Evolutionary conservation across 2,329 filamentous ascomycete species (phyloP), one percentile per base, ranked within the genome.

Genomic region (Trichoderma sp.): DNA sequence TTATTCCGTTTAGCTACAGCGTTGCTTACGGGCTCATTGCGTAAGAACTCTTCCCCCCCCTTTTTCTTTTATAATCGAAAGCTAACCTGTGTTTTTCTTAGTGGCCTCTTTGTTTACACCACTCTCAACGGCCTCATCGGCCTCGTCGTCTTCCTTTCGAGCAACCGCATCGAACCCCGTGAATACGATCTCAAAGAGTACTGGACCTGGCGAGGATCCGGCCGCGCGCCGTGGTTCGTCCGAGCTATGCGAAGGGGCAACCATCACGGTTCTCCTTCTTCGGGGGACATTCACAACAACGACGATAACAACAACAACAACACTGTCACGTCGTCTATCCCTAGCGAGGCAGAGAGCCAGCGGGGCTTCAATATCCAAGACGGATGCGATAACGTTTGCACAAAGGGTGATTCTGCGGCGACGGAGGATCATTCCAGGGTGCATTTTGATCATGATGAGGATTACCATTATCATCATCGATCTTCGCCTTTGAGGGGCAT

Each of bases 1-100:
- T 92, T 65, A 93, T 93, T 80, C 91, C 90, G 0, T 92, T 93
- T 75, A 92, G 88, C 70, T 93, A 92, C 83, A 91, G 89, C 61
- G 90, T 92, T 57, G 90, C 91, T 8, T 92, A 93, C 70, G 91
- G 91, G 19, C 84, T 93, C 32, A 92, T 93, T 72, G 90, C 86
- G 86, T 87, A 76, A 80, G 84, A 82, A 4, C 1, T 12, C 3
- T n/a, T 12, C 8, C 19, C 2, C 10, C 1, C 17, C 6, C 2
- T 13, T 32, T 35, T 3, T 50, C 27, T 39, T 5, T 0, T 17
- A 29, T 17, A 13, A n/a, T 12, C 9, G 4, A n/a, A 56, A 25
- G 35, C 50, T 64, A 64, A 54, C 10, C 5, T 4, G 17, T n/a
- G 25, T 3, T 53, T 8, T 17, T 1, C 1, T 6, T 67, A 86